Conservation (phyloP, 495 filamentous ascomycete species). For the Jackrogersella multiformis region DNA sequence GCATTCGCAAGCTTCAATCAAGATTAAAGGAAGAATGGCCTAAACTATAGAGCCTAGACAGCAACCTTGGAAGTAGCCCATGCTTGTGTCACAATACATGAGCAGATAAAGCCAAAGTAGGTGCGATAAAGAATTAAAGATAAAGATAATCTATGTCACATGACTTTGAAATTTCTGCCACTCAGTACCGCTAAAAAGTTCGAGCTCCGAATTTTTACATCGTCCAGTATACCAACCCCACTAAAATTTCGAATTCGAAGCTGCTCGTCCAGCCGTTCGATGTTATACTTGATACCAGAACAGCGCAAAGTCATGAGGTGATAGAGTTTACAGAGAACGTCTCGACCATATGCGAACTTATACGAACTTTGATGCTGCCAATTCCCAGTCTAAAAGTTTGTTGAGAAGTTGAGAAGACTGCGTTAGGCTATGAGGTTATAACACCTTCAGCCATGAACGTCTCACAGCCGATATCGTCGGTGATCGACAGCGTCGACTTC, state of each 20-base stretch:
- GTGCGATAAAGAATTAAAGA: conserved; percentile 14
- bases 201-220: conserved; percentile 44
- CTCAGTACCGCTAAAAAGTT: conserved; percentile 45
- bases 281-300: conserved; percentile 19
- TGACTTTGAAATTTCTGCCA: conserved; percentile 42
- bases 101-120: conserved; percentile 27
- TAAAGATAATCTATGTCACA: conserved; percentile 32
- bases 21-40: not conserved
- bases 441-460: conserved; percentile 71
- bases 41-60: not conserved
- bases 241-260: conserved; percentile 26
- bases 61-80: too few relatives aligned
- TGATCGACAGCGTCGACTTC: conserved; percentile 90
- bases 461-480: conserved; percentile 85
- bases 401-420: conserved; percentile 1
- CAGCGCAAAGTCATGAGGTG: conserved; percentile 25
- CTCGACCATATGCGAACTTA: not conserved
- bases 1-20: not conserved
- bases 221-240: conserved; percentile 22
- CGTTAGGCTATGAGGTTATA: conserved; percentile 37
- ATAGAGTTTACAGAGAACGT: conserved; percentile 14
- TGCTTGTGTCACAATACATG: conserved; percentile 5
- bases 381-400: not conserved
- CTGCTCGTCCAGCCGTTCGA: conserved; percentile 19
- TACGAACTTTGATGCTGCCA: conserved; percentile 2